These are phyloP conservation scores for Penicillium argentinense DNA, from an alignment of 495 filamentous ascomycete species.

Conservation along the genomic window DNA sequence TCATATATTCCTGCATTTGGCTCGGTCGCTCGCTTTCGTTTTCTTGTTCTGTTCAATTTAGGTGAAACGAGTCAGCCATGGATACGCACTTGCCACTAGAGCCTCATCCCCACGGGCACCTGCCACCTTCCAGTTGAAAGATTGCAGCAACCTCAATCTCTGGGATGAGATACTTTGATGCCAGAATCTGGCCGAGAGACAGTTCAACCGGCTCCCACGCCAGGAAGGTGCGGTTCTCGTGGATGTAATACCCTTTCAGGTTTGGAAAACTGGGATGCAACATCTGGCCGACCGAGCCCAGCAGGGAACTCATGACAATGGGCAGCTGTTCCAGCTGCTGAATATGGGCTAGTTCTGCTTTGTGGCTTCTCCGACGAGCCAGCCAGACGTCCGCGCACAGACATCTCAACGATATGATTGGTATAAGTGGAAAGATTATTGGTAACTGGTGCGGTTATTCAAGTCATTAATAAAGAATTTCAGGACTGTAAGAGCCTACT, in stretches of 20 bases:
- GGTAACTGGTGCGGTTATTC: too few relatives aligned
- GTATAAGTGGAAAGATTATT: too few relatives aligned
- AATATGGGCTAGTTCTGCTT: not conserved
- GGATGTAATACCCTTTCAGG: not conserved
- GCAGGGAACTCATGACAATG: not conserved
- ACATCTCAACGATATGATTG: not conserved
- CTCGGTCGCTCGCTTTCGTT: too few relatives aligned
- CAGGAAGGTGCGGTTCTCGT: not conserved
- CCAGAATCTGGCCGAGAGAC: constrained; percentile 2
- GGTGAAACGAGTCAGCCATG: not conserved
- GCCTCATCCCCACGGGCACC: not conserved
- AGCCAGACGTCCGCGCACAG: not conserved
- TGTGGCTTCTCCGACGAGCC: not conserved
- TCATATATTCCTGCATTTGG: too few relatives aligned
- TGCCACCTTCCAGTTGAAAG: not conserved
- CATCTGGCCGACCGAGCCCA: not conserved
- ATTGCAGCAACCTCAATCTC: constrained; percentile 7
- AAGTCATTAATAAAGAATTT: too few relatives aligned
- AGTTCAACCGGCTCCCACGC: constrained; percentile 9
- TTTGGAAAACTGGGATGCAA: constrained; percentile 3
- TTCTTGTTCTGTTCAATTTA: too few relatives aligned
- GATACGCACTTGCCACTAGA: not conserved
- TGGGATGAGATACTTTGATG: not conserved
- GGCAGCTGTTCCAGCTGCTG: not conserved
- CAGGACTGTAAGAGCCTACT: too few relatives aligned